A percentile compares a stretch with the other conserved stretches of the same genome.
phyloP scores from a whole-genome alignment of 225 moss, liverwort and hornwort genomes.

The Bryum argenteum region DNA sequence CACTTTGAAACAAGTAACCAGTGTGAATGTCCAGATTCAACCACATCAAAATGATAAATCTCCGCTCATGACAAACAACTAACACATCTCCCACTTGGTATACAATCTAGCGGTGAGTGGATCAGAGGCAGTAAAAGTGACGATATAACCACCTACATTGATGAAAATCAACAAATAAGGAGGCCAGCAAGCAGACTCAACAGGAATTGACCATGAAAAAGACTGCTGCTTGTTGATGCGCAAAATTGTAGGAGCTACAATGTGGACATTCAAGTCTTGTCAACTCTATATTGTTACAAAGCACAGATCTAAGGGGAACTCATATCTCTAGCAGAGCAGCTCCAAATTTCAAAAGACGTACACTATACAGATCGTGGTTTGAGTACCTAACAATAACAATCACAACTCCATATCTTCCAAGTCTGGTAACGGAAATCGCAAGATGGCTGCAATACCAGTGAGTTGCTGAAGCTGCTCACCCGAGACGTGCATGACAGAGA shows the following conservation, averaged over 20 bases:
- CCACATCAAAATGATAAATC: not conserved
- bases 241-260: constrained; percentile 38
- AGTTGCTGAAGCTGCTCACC: constrained; percentile 96
- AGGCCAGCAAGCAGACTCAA: not conserved
- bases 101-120: not conserved
- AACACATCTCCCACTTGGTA: not conserved
- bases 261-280: constrained; percentile 26
- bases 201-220: not conserved
- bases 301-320: constrained; percentile 24
- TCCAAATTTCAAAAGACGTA: constrained; percentile 3
- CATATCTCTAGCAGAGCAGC: constrained; percentile 9
- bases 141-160: not conserved
- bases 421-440: constrained; percentile 94
- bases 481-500: constrained; percentile 94
- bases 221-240: constrained; percentile 17
- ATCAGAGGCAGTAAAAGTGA: not conserved
- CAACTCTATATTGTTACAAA: constrained; percentile 24
- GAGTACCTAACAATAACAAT: constrained; percentile 14
- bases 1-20: constrained; percentile 5
- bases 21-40: not conserved
- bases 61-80: constrained; percentile 18
- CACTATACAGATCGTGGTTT: constrained; percentile 31
- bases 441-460: constrained; percentile 90
- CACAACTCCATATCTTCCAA: constrained; percentile 90
- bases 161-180: constrained; percentile 9